Conservation (phyloP, 495 filamentous ascomycete genomes). For the Tuber brumale region DNA sequence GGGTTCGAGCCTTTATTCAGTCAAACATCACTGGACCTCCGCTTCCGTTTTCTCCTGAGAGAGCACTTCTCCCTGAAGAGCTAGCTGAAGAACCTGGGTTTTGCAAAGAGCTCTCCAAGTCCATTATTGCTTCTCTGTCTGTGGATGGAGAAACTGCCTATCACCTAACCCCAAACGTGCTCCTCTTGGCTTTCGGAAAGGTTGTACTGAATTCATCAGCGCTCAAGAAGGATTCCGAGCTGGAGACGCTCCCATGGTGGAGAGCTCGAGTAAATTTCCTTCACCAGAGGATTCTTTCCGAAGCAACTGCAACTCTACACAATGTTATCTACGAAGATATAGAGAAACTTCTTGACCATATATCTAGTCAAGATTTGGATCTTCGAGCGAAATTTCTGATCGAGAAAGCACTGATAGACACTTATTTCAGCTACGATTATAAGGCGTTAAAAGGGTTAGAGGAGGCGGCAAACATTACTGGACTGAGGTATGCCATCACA, state of each 20-base stretch:
- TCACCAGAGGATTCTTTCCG: conserved; percentile 81
- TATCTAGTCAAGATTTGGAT: neutral
- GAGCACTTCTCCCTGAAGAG: conserved; percentile 52
- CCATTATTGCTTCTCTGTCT: conserved; percentile 53
- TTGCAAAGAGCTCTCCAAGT: conserved; percentile 21
- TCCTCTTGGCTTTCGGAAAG: conserved; percentile 73
- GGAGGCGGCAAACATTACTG: conserved; percentile 55
- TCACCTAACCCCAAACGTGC: conserved; percentile 70
- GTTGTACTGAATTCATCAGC: conserved; percentile 54
- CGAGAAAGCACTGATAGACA: conserved; percentile 74
- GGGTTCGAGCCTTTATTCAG: conserved; percentile 79
- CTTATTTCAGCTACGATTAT: conserved; percentile 74
- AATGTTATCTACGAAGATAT: conserved; percentile 49
- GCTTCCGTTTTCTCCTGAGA: conserved; percentile 52
- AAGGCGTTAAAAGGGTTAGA: conserved; percentile 67
- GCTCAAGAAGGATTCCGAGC: conserved; percentile 20
- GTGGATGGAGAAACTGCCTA: conserved; percentile 84
- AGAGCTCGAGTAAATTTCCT: conserved; percentile 68
- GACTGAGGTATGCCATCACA: conserved; percentile 76
- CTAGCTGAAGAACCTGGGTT: conserved; percentile 40
- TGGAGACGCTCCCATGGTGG: conserved; percentile 45
- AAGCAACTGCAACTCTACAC: conserved; percentile 59
- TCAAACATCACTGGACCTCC: conserved; percentile 86
- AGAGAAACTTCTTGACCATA: conserved; percentile 10
- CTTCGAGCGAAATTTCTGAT: conserved; percentile 59